A percentile compares a stretch with the other conserved stretches of the same genome.
Evolutionary conservation across 371 early-diverging fungal species (phyloP).

Genomic region (Saksenaea vasiformis): DNA sequence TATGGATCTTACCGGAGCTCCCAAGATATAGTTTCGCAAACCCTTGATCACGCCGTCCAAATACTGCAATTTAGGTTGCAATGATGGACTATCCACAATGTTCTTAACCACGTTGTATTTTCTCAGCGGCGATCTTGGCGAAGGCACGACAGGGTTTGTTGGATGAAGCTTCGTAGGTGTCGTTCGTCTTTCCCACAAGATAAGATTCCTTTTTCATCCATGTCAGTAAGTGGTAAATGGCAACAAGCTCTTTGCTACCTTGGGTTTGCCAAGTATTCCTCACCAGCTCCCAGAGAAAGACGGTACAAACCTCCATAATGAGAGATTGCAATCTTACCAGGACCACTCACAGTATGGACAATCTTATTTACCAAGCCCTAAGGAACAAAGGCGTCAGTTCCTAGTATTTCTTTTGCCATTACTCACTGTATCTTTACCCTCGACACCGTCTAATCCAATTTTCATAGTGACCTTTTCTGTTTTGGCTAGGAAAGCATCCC

Average conservation of each 20-base stretch:
- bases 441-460: slow-evolving; percentile 49
- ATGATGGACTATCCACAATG: slow-evolving; percentile 50
- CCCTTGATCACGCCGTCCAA: slow-evolving; percentile 27
- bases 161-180: slow-evolving; percentile 37
- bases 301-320: slow-evolving; percentile 75
- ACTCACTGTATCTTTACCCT: slow-evolving; percentile 26
- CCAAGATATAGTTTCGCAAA: slow-evolving; percentile 44
- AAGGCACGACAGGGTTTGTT: slow-evolving; percentile 32
- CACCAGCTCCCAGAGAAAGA: slow-evolving; percentile 65
- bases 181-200: slow-evolving; percentile 60
- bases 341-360: slow-evolving; percentile 68
- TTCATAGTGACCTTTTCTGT: slow-evolving; percentile 64
- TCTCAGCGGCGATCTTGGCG: slow-evolving; percentile 38
- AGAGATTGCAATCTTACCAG: slow-evolving; percentile 72
- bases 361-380: slow-evolving; percentile 65
- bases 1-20: slow-evolving; percentile 46
- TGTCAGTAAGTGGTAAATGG: not conserved
- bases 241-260: slow-evolving; percentile 31
- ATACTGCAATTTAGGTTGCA: slow-evolving; percentile 50
- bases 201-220: slow-evolving; percentile 26
- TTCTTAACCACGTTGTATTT: slow-evolving; percentile 40
- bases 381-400: slow-evolving; percentile 26
- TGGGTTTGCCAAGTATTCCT: slow-evolving; percentile 76
- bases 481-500: slow-evolving; percentile 70
- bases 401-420: not conserved